Conservation (phyloP, 371 early-diverging fungal species). For the Mortierella sp. region DNA sequence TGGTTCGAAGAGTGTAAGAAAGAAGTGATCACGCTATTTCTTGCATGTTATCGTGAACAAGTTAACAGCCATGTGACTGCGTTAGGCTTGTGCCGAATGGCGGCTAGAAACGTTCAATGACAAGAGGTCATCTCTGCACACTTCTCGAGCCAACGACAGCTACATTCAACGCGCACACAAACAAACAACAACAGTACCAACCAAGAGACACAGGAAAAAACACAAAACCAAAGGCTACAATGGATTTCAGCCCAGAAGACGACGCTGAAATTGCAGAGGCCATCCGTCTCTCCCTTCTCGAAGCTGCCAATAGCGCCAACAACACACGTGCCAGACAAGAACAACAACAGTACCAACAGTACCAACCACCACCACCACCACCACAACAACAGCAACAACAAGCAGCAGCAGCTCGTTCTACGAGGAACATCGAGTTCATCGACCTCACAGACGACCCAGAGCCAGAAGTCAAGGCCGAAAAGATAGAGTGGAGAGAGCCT, state of each 20-base stretch:
- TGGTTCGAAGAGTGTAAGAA: background rate
- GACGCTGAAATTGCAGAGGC: constrained; percentile 38
- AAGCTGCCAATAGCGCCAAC: constrained; percentile 14
- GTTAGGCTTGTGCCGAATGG: too few relatives aligned
- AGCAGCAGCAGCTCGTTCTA: background rate
- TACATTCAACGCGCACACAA: background rate
- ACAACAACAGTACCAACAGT: background rate
- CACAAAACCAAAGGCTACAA: background rate
- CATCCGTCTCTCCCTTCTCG: constrained; percentile 40
- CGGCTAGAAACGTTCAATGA: too few relatives aligned
- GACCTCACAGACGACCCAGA: constrained; percentile 31
- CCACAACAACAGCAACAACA: background rate
- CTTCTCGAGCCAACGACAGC: background rate
- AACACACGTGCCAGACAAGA: background rate
- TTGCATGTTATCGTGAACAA: background rate
- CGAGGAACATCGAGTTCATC: background rate
- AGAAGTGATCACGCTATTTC: background rate
- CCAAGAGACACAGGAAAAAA: background rate
- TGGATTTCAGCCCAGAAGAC: constrained; percentile 33
- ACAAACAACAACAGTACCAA: background rate
- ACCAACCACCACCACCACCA: background rate
- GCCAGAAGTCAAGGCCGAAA: constrained; percentile 18
- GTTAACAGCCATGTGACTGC: background rate
- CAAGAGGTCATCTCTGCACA: too few relatives aligned
- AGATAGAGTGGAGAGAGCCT: background rate